A percentile compares a stretch with the other conserved stretches of the same genome.
Conservation (phyloP, 2,329 filamentous ascomycete species). For the Dryadomyces quercus-mongolicae region DNA sequence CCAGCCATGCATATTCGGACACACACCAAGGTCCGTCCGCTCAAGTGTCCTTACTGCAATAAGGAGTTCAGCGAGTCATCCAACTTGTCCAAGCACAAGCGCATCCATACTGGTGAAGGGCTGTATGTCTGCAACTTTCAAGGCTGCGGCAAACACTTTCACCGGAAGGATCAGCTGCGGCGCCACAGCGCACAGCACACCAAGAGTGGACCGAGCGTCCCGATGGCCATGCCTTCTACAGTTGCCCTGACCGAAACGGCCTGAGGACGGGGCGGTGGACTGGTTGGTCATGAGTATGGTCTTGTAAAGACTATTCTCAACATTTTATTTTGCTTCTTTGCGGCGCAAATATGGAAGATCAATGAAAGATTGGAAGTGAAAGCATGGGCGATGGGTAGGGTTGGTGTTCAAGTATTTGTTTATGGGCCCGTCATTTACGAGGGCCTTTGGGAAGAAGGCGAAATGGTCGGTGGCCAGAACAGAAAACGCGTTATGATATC, state of each 20-base stretch:
- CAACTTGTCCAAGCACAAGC: constrained; percentile 53
- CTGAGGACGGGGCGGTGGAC: neutral
- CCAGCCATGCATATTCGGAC: constrained; percentile 55
- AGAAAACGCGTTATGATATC: neutral
- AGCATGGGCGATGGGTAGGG: neutral
- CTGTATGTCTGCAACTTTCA: constrained; percentile 33
- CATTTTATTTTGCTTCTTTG: neutral
- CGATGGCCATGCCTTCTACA: neutral
- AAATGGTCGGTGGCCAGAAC: neutral
- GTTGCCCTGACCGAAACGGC: neutral
- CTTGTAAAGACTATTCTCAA: neutral
- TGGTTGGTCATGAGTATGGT: neutral
- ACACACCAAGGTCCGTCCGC: constrained; percentile 53
- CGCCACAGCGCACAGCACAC: constrained; percentile 35
- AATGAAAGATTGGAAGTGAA: neutral
- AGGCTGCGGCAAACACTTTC: constrained; percentile 44
- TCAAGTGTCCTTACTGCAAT: constrained; percentile 44
- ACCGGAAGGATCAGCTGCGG: constrained; percentile 47
- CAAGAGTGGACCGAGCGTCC: constrained; percentile 6
- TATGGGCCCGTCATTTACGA: too few relatives aligned
- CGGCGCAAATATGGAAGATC: neutral
- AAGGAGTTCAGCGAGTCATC: constrained; percentile 53
- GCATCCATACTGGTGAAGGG: constrained; percentile 44
- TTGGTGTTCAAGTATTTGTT: neutral
- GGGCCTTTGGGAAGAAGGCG: too few relatives aligned